Evolutionary conservation across 139 green algal genomes (phyloP), one percentile per base, ranked within the genome.

Genomic region (Micractinium sp.): DNA sequence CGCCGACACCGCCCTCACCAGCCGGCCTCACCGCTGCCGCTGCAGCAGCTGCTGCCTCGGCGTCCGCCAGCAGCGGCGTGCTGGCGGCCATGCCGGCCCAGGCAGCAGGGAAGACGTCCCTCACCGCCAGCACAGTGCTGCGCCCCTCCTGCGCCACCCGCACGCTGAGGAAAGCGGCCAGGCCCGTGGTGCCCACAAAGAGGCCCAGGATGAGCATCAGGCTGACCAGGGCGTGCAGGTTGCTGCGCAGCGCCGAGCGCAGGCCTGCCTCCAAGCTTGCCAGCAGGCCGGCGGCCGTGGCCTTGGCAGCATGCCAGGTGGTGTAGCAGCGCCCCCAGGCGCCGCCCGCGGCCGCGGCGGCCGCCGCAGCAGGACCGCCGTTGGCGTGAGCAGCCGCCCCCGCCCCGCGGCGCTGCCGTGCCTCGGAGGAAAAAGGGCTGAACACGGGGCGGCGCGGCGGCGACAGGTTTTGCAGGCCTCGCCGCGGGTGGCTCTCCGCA

Each of bases 121-220:
- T 75, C 38, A 79, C 86, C 31, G 87, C 81, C 79, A 91, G 73
- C 56, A 92, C 36, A 0, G 76, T 76, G 53, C n/a, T 60, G 15
- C 90, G 38, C 39, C 82, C 90, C 85, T 92, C 90, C 79, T 89
- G 86, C 61, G 81, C 85, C 39, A 95, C 92, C n/a, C 91, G 87
- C 19, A 95, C 87, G 22, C 85, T 80, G 29, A 95, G 85, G 53
- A 95, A 92, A n/a, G 88, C 90, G 25, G 87, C 85, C 56, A 94
- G 79, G 29, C 82, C 87, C 15, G 89, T 80, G 25, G 87, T 92
- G 31, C 93, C 93, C 47, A 95, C 29, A 60, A 95, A 86, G 31
- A 95, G 92, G 31, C 56, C 85, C 66, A 80, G 66, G 1, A 90
- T 83, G 33, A 90, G 88, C 39, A 90, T 81, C 60, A 88, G 71